Conservation (phyloP, 176 grass and related monocot genomes). For the Avena insularis region DNA sequence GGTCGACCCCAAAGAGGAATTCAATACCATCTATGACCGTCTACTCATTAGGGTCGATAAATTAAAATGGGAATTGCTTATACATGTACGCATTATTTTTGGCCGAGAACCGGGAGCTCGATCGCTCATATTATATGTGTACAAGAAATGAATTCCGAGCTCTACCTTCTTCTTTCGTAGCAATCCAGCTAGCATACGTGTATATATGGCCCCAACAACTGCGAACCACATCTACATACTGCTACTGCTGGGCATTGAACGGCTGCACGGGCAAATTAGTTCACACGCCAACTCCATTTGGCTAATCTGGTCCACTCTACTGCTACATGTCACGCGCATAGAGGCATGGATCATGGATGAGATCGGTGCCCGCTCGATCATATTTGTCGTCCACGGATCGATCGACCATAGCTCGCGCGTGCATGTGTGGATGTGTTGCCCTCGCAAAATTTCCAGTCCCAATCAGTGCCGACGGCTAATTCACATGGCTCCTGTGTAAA, state of each 20-base stretch:
- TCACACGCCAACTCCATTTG: not conserved
- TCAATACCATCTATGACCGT: too few species aligned
- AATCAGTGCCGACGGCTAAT: not conserved
- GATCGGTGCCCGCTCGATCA: not conserved
- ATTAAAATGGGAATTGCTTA: too few species aligned
- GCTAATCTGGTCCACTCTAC: constrained; percentile 27
- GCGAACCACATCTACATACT: not conserved
- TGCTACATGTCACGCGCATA: not conserved
- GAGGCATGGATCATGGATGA: too few species aligned
- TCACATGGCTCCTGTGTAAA: not conserved
- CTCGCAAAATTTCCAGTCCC: not conserved
- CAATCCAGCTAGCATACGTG: not conserved
- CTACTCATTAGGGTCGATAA: too few species aligned
- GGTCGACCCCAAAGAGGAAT: too few species aligned
- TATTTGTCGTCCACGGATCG: not conserved
- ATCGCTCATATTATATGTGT: not conserved
- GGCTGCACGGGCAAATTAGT: constrained; percentile 33
- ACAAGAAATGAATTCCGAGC: not conserved
- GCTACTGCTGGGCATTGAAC: constrained; percentile 15
- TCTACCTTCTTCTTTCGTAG: not conserved
- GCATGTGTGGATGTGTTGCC: not conserved
- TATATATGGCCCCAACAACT: not conserved
- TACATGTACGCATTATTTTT: too few species aligned
- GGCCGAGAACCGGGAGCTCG: not conserved
- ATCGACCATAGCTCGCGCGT: not conserved